Percentiles rank a stretch among this genome's conserved stretches.
These are phyloP conservation scores for Trametes punicea DNA, from an alignment of 768 basidiomycete species.

Conservation along the genomic window DNA sequence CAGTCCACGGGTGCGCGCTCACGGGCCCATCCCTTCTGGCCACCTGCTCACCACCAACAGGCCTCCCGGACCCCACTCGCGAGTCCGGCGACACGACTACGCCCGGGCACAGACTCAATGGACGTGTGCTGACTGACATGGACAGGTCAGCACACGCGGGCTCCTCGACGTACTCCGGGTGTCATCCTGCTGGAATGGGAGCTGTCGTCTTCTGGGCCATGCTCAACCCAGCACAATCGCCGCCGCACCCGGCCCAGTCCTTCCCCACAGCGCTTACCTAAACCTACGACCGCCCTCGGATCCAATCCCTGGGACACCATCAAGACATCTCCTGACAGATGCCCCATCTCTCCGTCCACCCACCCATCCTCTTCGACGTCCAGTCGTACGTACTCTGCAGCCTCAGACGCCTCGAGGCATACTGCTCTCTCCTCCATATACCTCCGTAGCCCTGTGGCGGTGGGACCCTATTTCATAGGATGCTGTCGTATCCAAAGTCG, in stretches of 20 bases:
- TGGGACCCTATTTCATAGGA: too few species aligned
- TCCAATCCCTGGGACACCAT: slow-evolving; percentile 19
- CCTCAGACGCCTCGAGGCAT: neutral
- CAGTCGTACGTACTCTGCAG: too few species aligned
- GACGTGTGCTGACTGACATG: too few species aligned
- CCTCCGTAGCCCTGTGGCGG: neutral
- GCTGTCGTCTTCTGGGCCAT: slow-evolving; percentile 10
- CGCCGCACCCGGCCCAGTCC: slow-evolving; percentile 11
- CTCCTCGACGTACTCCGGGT: neutral
- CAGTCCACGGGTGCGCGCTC: neutral
- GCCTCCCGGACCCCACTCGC: neutral
- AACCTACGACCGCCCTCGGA: slow-evolving; percentile 22
- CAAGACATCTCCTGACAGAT: slow-evolving; percentile 17
- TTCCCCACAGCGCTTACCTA: slow-evolving; percentile 23
- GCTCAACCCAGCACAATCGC: slow-evolving; percentile 10
- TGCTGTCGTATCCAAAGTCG: neutral
- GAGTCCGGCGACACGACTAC: neutral
- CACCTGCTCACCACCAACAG: neutral
- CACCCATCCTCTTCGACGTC: neutral
- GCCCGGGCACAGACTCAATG: neutral
- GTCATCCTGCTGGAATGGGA: neutral
- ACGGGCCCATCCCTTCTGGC: neutral
- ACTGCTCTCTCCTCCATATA: neutral
- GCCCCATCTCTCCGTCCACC: slow-evolving; percentile 2
- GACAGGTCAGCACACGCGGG: neutral